Conservation (phyloP, 179 eudicot species). For the Monotropa hypopitys region DNA sequence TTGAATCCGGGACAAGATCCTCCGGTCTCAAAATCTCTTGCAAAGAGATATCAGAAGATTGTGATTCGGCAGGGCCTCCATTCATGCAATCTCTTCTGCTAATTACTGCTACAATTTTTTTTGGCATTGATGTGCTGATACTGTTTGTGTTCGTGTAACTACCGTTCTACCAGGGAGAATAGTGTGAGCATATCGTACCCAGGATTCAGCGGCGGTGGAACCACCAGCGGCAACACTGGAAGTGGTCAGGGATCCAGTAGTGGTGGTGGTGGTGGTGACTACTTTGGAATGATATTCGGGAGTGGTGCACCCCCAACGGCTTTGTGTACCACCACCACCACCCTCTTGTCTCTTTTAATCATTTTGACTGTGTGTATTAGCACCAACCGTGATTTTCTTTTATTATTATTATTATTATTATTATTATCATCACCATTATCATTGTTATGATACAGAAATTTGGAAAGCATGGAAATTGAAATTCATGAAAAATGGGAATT, state of each 20-base stretch:
- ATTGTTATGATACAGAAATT: neutral
- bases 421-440: neutral
- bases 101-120: neutral
- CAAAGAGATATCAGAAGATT: neutral
- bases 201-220: conserved; percentile 23
- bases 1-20: too few relatives aligned
- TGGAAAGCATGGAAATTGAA: neutral
- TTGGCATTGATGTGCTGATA: neutral
- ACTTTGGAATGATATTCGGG: conserved; percentile 41
- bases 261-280: conserved; percentile 20
- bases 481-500: neutral
- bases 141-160: neutral
- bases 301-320: conserved; percentile 23
- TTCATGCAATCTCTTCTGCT: neutral
- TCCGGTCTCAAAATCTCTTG: too few relatives aligned
- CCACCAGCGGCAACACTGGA: conserved; percentile 22
- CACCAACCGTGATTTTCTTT: conserved; percentile 18
- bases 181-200: conserved; percentile 15
- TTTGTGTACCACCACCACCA: conserved; percentile 10
- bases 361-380: conserved; percentile 18
- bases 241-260: conserved; percentile 10
- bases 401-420: conserved; percentile 15
- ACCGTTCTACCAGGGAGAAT: conserved; percentile 16
- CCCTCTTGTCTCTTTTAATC: conserved; percentile 18
- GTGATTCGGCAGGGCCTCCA: neutral